Percentiles rank a stretch among this genome's conserved stretches.
phyloP scores from a whole-genome alignment of 2,329 filamentous ascomycete species.

The Zopfia rhizophila region DNA sequence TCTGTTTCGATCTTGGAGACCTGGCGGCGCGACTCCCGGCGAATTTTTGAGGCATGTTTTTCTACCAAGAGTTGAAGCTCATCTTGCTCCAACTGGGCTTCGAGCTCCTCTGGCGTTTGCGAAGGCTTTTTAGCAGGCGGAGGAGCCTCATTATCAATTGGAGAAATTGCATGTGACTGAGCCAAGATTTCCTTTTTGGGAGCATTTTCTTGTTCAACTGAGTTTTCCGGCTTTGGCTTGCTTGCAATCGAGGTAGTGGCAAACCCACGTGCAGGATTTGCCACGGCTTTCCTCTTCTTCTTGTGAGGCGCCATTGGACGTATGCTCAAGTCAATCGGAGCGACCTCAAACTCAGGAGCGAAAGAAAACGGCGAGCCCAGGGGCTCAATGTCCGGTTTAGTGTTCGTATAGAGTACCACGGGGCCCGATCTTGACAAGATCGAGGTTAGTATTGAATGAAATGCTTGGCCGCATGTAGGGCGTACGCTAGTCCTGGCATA shows the following conservation, averaged over 20 bases:
- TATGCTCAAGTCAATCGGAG: conserved; percentile 24
- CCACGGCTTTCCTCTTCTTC: conserved; percentile 91
- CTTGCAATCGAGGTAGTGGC: conserved; percentile 93
- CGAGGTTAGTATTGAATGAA: conserved; percentile 40
- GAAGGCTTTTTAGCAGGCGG: conserved; percentile 53
- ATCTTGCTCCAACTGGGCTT: conserved; percentile 87
- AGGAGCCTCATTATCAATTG: conserved; percentile 8
- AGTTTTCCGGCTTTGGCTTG: conserved; percentile 68
- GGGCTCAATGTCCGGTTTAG: background rate
- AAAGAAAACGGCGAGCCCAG: background rate
- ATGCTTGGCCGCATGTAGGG: conserved; percentile 45
- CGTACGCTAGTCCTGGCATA: conserved; percentile 21
- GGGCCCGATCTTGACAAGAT: conserved; percentile 49
- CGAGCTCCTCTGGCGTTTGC: conserved; percentile 85
- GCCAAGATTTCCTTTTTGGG: conserved; percentile 26
- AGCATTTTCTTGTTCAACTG: conserved; percentile 28
- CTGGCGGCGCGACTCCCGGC: conserved; percentile 81
- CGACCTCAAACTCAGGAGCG: conserved; percentile 17
- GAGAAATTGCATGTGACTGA: conserved; percentile 4
- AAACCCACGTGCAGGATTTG: conserved; percentile 91
- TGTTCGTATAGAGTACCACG: conserved; percentile 46
- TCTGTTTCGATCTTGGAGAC: conserved; percentile 84
- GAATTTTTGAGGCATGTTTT: conserved; percentile 80
- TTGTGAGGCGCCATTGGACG: conserved; percentile 72
- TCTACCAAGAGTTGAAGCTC: conserved; percentile 90